Evolutionary conservation across 1,284 basidiomycete genomes (phyloP), one percentile per base, ranked within the genome.

Genomic region (Sphagnurus paluster): DNA sequence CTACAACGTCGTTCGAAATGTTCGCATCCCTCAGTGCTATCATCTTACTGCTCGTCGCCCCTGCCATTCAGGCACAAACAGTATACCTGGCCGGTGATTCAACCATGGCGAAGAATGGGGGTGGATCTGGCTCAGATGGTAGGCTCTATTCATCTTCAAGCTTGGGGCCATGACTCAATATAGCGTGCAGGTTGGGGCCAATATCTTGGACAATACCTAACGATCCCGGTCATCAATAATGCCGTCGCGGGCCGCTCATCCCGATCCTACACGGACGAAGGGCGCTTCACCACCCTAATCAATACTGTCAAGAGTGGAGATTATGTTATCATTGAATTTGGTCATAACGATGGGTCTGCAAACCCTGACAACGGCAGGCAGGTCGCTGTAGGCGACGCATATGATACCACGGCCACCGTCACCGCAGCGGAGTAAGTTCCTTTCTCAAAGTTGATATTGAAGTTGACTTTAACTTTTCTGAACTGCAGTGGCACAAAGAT

Each of bases 51-150:
- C 39, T 54, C 51, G 38, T 58, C 32, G 24, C 42, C 14, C 35
- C 33, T n/a, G 32, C 21, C 21, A 26, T 38, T 24, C 39, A 32
- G 29, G 46, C 42, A 28, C 65, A 67, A 48, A 71, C 68, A 4
- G 62, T 77, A 4, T 74, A 72, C 50, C 58, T 76, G n/a, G 72
- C 74, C 3, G 76, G 75, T 4, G 74, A 52, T 49, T 71, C 69
- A 6, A 77, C 75, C 5, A 72, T 73, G 71, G 71, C 71, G 4
- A 56, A 53, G 44, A 61, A 61, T 10, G 69, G 69, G 28, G 65
- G 64, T 24, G 65, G 65, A 1, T 49, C 59, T 26, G 66, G 68
- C 11, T 65, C 64, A 11, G 65, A 68, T 29, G 67, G 66, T 46
- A 39, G 33, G 37, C 21, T 7, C 24, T 16, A 13, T 44, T 19